Evolutionary conservation across 306 rosid species (phyloP), one percentile per base, ranked within the genome.

Genomic region (Cajanus cajan): DNA sequence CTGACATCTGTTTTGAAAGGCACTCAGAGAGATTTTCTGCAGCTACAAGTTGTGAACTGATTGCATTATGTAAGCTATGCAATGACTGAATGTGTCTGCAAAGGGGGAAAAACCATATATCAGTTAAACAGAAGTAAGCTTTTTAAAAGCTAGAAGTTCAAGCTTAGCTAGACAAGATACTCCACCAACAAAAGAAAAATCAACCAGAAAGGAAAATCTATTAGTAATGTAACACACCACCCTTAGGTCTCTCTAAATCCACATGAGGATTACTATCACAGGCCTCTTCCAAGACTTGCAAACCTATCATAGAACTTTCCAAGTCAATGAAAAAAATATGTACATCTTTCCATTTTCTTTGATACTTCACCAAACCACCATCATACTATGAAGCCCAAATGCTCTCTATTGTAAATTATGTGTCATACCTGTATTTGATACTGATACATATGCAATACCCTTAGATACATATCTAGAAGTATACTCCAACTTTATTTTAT

Each of bases 1-100:
- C 78, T 67, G 81, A 70, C 94, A 95, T 87, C 83, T 95, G 98
- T 78, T 88, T 95, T 70, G 93, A 91, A 69, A 95, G 94, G 72
- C 83, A 79, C 64, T 92, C 97, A 48, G 98, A 91, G 68, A 95
- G 98, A 68, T 86, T 87, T 77, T 90, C 90, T 3, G 98, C 97
- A 74, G 98, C 94, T 61, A 86, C 89, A 82, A 93, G 90, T 79
- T 92, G 98, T 16, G 97, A 92, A 37, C 81, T 87, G 89, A 87
- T 86, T 79, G 94, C 88, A 84, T 82, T 88, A 76, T 90, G 92
- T 77, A 95, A 70, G 83, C 88, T 87, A 78, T 87, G 92, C 82
- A 91, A 70, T 21, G 97, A 92, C 75, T 87, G 95, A 57, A 68
- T 59, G 33, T 79, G 73, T 65, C 97, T 92, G 96, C 81, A 90